Evolutionary conservation across 2,329 filamentous ascomycete genomes (phyloP).

Genomic region (Alternaria sp.): DNA sequence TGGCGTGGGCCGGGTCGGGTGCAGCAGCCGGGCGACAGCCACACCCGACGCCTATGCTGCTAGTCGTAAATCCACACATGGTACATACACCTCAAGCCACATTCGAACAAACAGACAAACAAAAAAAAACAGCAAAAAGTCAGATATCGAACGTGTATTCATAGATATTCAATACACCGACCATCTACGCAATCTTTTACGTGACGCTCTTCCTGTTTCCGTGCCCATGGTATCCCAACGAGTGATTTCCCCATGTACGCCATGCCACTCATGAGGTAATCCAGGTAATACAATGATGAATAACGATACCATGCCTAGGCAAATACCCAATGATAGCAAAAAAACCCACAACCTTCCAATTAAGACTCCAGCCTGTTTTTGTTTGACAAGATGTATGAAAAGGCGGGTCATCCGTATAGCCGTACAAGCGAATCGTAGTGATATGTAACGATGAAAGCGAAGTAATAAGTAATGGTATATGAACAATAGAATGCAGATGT

Average conservation of each 20-base stretch:
- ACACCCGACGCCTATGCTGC: not conserved
- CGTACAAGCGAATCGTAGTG: slow-evolving; percentile 1
- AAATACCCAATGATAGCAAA: not conserved
- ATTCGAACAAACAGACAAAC: no score
- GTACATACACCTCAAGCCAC: not conserved
- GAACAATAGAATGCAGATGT: slow-evolving; percentile 35
- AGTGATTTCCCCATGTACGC: not conserved
- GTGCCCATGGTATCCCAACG: not conserved
- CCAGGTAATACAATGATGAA: not conserved
- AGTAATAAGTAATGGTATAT: slow-evolving; percentile 33
- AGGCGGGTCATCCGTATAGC: not conserved
- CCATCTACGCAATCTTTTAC: not conserved
- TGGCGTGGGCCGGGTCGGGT: not conserved
- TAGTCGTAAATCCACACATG: no score
- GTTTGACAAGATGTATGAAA: not conserved
- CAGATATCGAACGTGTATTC: not conserved
- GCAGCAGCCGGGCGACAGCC: not conserved
- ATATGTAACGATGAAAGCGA: slow-evolving; percentile 19
- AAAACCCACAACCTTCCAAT: not conserved
- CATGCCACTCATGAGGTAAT: not conserved
- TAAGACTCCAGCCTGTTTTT: slow-evolving; percentile 1
- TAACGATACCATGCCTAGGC: slow-evolving; percentile 5
- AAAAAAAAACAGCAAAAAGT: no score
- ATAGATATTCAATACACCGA: not conserved
- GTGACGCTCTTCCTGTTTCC: no score